These are phyloP conservation scores for Ambispora gerdemannii DNA, from an alignment of 192 early-diverging fungal species.

Conservation along the genomic window DNA sequence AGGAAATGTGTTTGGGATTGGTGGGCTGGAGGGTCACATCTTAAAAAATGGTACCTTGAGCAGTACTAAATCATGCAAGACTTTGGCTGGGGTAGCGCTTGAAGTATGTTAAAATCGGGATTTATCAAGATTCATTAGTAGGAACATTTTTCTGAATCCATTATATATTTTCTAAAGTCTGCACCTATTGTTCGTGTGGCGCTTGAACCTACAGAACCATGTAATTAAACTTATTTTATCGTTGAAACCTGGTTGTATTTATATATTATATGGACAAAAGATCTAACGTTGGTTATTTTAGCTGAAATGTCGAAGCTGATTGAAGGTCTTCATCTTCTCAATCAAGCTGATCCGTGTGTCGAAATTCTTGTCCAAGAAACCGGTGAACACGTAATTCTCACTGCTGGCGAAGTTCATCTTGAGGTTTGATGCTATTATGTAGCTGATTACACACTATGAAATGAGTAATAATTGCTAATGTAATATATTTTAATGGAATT, in stretches of 20 bases:
- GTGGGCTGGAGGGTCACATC: constrained; percentile 81
- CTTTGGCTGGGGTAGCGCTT: constrained; percentile 65
- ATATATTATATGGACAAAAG: too few species aligned
- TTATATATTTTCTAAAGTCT: constrained; percentile 33
- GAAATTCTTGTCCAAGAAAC: constrained; percentile 90
- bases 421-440: constrained; percentile 50
- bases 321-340: constrained; percentile 83
- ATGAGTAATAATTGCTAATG: too few species aligned
- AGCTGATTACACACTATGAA: too few species aligned
- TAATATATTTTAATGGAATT: constrained; percentile 20
- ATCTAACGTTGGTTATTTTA: too few species aligned
- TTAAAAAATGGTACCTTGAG: constrained; percentile 92
- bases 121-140: too few species aligned
- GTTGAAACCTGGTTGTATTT: too few species aligned
- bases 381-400: constrained; percentile 94
- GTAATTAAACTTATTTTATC: constrained; percentile 33
- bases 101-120: constrained; percentile 26
- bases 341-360: constrained; percentile 93
- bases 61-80: constrained; percentile 68
- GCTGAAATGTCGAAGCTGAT: constrained; percentile 83
- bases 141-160: neutral
- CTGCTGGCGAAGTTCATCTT: constrained; percentile 95
- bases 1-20: constrained; percentile 95
- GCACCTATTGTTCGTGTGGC: constrained; percentile 97
- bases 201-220: constrained; percentile 86